Base-by-base conservation (phyloP, 208 protist species). In the Balamuthia mandrillaris region DNA sequence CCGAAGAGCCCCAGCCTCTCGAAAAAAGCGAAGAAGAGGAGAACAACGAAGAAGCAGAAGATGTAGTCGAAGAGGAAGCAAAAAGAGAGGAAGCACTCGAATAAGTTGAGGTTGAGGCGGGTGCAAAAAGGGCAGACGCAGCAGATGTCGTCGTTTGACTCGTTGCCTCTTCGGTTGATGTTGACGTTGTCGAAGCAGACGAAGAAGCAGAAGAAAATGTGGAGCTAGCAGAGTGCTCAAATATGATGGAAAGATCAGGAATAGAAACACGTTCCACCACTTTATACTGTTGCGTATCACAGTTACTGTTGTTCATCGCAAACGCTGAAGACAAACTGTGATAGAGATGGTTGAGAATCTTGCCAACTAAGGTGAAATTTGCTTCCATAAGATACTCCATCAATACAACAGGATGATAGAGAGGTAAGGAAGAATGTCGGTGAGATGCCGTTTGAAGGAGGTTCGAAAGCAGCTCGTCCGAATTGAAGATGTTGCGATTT, bases 371-470 rank as follows among this genome's bases (percentile, higher is more conserved):
- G 7, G 27, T 35, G 9, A 82, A 82, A 14, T 54, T 47, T 12
- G 54, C 42, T 10, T 12, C 27, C 2, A 54, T 56, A 47, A 82
- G 42, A 41, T 56, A 44, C 75, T 82, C 75, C 39, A 82, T 56
- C n/a, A 82, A 54, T 35, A 82, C 33, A 39, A 51, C 52, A 31
- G 75, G 75, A 33, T 82, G 75, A 44, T 82, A 82, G 21, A 54
- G n/a, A n/a, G 75, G 75, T 9, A 82, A 54, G 14, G 75, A 35
- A 44, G 52, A 52, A 54, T 44, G 35, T 3, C 49, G 44, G 7
- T n/a, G 12, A 3, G 42, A 5, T 24, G 39, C 75, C 56, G 33
- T 66, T 2, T 1, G 39, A 4, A 77, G 42, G 4, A 77, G 21
- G n/a, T n/a, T 3, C 44, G 24, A 29, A 63, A 77, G 5, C 44